Evolutionary conservation across 495 filamentous ascomycete genomes (phyloP), one percentile per base, ranked within the genome.

Genomic region (Podospora pseudocomata): DNA sequence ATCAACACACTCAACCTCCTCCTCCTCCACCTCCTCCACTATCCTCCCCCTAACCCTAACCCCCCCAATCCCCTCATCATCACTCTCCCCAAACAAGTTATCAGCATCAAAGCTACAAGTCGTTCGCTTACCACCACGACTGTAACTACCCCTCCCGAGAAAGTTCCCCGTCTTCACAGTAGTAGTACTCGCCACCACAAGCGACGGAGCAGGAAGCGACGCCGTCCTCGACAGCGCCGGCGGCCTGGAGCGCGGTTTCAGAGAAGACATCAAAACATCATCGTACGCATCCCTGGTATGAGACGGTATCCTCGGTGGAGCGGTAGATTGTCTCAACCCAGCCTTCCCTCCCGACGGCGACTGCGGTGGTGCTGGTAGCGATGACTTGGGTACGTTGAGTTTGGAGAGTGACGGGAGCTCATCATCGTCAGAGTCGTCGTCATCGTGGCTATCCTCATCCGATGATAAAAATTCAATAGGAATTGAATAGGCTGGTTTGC

Each of bases 1-100:
- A 58, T 58, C 55, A 58, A 58, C 55, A 58, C 55, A 58, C 23
- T 58, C 55, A 20, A 58, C 23, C 55, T 58, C 39, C 39, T 49
- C 39, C 39, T 49, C 39, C 9, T 49, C 39, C 9, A 16, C 39
- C 39, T 49, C 39, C 39, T 16, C 13, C n/a, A 19, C 55, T 20
- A 20, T 58, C n/a, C 11, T 19, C n/a, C 6, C 18, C 13, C 23
- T 11, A 19, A 19, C n/a, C n/a, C n/a, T 11, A 19, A 23, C 23
- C 23, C 18, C 5, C 54, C 39, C 55, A 58, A 19, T 56, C 19
- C 19, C 19, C 11, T 19, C n/a, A 20, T 58, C 55, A 20, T 58
- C 55, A 58, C n/a, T 20, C n/a, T 58, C 55, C n/a, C 5, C 55
- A 58, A 58, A 58, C 18, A 58, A 13, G 13, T 49, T 49, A 5